Base-by-base conservation (phyloP, 176 grass and related monocot species). In the Triticum timopheevii region DNA sequence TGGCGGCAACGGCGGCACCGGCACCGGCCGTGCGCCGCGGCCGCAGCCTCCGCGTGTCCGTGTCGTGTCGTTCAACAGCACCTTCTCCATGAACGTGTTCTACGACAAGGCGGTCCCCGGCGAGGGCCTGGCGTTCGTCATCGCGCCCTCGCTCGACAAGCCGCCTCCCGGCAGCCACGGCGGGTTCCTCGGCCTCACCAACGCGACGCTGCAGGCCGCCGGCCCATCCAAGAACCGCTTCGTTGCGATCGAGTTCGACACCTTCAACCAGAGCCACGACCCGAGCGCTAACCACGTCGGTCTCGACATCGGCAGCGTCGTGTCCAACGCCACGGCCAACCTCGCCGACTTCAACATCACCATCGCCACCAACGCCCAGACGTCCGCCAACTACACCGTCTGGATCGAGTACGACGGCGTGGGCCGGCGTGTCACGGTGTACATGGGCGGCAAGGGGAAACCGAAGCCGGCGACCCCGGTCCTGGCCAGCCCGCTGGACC, bases 231-330 rank as follows among this genome's bases (percentile, higher is more conserved):
- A 1, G 27, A 88, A 69, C 71, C 44, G 20, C 1, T 93, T 93
- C 78, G 91, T 93, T 3, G 91, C 88, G 2, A 6, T 93, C 2
- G 93, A 95, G 84, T 67, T 95, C 61, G 93, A 95, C 88, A 95
- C 93, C 30, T 4, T 87, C 12, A 90, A 85, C 33, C 80, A 92
- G 83, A 9, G 10, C 61, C 75, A 82, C 61, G 93, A 95, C 68
- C 86, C 77, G 0, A 69, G 84, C 77, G 72, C 33, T 77, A 93
- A 95, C 90, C 93, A 95, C 77, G 84, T 95, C 22, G 93, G 93
- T 24, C 88, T 95, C 81, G 34, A 95, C 81, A 15, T 95, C 77
- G 91, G 91, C 76, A 69, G 80, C 86, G 77, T 93, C 77, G 27
- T 16, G n/a, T 95, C 93, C 16, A 76, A 24, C 39, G 34, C 2